Evolutionary conservation across 1,284 basidiomycete genomes (phyloP).

Genomic region (Hemileia vastatrix): DNA sequence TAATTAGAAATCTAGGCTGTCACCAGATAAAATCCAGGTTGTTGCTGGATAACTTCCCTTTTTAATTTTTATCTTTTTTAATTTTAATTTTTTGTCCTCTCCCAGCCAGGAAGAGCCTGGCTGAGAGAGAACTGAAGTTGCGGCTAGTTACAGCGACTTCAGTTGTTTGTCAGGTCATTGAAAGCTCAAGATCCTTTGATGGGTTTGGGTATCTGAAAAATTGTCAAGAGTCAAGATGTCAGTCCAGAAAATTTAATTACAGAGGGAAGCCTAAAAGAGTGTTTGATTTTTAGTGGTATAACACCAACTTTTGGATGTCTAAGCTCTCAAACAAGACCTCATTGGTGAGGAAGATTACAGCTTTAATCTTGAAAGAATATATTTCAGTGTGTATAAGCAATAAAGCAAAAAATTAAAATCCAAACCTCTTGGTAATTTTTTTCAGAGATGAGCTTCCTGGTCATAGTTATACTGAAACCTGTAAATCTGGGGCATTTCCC

Average conservation of each 20-base stretch:
- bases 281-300: slow-evolving; percentile 9
- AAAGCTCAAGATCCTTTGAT: slow-evolving; percentile 53
- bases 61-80: too few species aligned
- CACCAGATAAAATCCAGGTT: too few species aligned
- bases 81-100: too few species aligned
- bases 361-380: slow-evolving; percentile 18
- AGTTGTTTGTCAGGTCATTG: too few species aligned
- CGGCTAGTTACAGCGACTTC: too few species aligned
- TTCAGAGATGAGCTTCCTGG: slow-evolving; percentile 53
- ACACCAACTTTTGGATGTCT: slow-evolving; percentile 6
- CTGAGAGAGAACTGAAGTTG: too few species aligned
- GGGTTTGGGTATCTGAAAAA: slow-evolving; percentile 64
- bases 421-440: slow-evolving; percentile 38
- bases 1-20: too few species aligned
- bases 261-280: not conserved
- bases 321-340: not conserved
- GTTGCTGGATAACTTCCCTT: too few species aligned
- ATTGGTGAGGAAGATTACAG: slow-evolving; percentile 20
- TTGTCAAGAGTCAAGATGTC: not conserved
- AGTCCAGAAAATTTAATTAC: slow-evolving; percentile 5
- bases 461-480: slow-evolving; percentile 54
- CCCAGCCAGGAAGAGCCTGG: too few species aligned
- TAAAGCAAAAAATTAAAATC: not conserved
- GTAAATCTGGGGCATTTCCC: slow-evolving; percentile 55
- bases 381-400: not conserved